phyloP scores from a whole-genome alignment of 768 basidiomycete species.

The Kockovaella imperatae region DNA sequence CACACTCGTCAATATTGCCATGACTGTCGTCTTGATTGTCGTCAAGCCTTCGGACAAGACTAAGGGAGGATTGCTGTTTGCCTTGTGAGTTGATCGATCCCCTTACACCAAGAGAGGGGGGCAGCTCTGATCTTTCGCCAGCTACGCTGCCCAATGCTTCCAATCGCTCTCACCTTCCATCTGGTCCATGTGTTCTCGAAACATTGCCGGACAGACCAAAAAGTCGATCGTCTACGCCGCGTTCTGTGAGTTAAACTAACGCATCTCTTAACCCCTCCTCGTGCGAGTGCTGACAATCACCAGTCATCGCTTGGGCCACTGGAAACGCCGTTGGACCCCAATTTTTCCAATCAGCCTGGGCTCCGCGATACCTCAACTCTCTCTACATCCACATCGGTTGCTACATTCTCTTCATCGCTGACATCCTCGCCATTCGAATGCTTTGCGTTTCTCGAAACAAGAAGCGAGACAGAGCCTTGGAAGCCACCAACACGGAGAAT shows the following conservation, averaged over 20 bases:
- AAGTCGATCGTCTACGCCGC: constrained; percentile 49
- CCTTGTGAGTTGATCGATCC: too few relatives aligned
- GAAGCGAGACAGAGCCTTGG: constrained; percentile 19
- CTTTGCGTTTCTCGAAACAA: constrained; percentile 45
- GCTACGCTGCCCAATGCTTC: constrained; percentile 45
- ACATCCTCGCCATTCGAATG: constrained; percentile 26
- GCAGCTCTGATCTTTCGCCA: too few relatives aligned
- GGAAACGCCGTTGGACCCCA: constrained; percentile 53
- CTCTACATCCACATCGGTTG: constrained; percentile 51
- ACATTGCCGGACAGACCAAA: constrained; percentile 42
- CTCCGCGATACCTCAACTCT: constrained; percentile 50
- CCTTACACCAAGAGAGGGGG: too few relatives aligned
- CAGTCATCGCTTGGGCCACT: constrained; percentile 52
- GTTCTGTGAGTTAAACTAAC: constrained; percentile 4
- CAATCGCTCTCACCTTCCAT: constrained; percentile 14
- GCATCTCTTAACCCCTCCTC: not conserved
- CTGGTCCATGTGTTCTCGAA: constrained; percentile 22
- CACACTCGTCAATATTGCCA: constrained; percentile 51
- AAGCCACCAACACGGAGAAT: not conserved
- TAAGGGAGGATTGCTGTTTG: constrained; percentile 51
- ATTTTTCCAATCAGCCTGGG: constrained; percentile 51
- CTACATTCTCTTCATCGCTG: constrained; percentile 48
- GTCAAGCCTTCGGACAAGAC: constrained; percentile 48
- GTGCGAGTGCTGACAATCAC: too few relatives aligned
- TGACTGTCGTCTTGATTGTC: constrained; percentile 51